These are phyloP conservation scores for Viola odorata DNA, from an alignment of 345 rosid species.

Conservation along the genomic window DNA sequence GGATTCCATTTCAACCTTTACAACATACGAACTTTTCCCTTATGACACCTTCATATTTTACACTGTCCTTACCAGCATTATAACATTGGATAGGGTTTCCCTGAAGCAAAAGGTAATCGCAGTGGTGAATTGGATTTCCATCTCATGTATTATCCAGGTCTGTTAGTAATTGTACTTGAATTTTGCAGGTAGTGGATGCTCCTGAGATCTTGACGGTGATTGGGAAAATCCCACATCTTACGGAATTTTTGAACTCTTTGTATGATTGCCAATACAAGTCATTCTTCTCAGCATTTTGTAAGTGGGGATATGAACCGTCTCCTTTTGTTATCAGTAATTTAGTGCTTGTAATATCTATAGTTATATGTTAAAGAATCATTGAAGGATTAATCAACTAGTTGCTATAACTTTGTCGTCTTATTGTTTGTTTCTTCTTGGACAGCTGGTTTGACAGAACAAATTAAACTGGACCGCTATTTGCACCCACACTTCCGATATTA, in stretches of 20 bases:
- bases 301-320: conserved; percentile 19
- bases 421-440: conserved; percentile 15
- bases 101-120: conserved; percentile 83
- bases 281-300: conserved; percentile 91
- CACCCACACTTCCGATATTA: conserved; percentile 92
- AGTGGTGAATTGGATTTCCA: background rate
- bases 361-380: background rate
- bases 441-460: conserved; percentile 85
- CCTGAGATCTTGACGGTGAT: conserved; percentile 98
- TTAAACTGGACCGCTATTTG: conserved; percentile 82
- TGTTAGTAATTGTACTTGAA: conserved; percentile 5
- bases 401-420: background rate
- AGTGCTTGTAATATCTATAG: background rate
- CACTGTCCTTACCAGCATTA: conserved; percentile 91
- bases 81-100: conserved; percentile 92
- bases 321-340: background rate
- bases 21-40: conserved; percentile 92
- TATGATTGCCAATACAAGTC: conserved; percentile 91
- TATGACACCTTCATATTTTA: conserved; percentile 94
- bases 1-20: conserved; percentile 97
- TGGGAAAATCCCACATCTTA: conserved; percentile 78
- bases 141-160: background rate
- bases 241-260: conserved; percentile 87
- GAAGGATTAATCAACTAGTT: background rate
- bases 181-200: conserved; percentile 90